Evolutionary conservation across 257 asterid genomes (phyloP), one percentile per base, ranked within the genome.

Genomic region (Fraxinus excelsior): DNA sequence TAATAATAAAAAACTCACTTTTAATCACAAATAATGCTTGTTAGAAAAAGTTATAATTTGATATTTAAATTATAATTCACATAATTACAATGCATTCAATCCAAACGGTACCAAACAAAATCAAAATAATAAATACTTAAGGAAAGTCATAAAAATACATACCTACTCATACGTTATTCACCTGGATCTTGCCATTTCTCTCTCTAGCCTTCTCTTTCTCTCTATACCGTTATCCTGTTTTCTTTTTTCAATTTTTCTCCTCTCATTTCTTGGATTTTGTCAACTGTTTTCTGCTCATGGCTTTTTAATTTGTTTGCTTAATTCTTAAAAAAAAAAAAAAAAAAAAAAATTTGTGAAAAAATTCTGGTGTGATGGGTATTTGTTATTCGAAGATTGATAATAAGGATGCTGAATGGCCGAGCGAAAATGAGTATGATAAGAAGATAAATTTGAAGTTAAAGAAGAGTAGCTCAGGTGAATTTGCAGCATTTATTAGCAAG

Each of bases 341-440:
- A 11, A 25, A 7, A 10, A 60, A 21, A 25, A 9, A 1, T 1
- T 23, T 23, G 11, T 56, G 10, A 60, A 60, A 21, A 60, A 23
- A 21, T 23, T 26, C 16, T 62, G 68, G 21, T 10, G 16, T 62
- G 80, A 95, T 95, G 99, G 99, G 99, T 86, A 93, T 90, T 83
- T 95, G 99, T 78, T 86, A 88, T 85, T 95, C 99, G 21, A 87
- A 92, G 23, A 38, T 23, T 7, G 73, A 78, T 28, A 85, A 84
- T 68, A 88, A 78, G 88, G 88, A 69, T 78, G 25, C 82, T 71
- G 89, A 76, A 74, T 84, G 89, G 93, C 86, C 78, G 34, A 46
- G 42, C 40, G 86, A 83, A 53, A 80, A 65, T 34, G 87, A 74
- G 12, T 84, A 70, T 26, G 80, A 67, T 75, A 64, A 71, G 12